A percentile compares a stretch with the other conserved stretches of the same genome.
Conservation (phyloP, 2,329 filamentous ascomycete species). For the Aspergillus luchuensis region DNA sequence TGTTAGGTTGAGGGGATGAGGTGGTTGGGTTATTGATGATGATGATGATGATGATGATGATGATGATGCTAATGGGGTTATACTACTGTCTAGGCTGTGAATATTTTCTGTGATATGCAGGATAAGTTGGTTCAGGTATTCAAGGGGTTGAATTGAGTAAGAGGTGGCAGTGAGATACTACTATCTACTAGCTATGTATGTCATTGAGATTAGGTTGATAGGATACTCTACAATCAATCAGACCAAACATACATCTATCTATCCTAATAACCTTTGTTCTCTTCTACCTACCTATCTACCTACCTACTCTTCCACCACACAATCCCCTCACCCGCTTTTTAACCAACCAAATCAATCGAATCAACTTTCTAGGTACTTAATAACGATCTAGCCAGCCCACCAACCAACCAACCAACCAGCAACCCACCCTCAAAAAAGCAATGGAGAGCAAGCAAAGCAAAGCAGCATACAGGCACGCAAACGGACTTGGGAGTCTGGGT, state of each 20-base stretch:
- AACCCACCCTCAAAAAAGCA: neutral
- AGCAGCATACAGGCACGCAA: neutral
- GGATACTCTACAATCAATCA: neutral
- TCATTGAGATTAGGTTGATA: too few species aligned
- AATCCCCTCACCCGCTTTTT: too few species aligned
- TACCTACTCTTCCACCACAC: neutral
- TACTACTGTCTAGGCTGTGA: slow-evolving; percentile 16
- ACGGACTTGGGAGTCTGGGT: neutral
- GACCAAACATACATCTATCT: neutral
- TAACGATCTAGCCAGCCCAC: neutral
- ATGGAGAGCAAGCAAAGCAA: neutral
- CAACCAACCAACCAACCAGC: neutral
- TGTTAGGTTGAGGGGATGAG: neutral
- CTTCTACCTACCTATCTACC: neutral
- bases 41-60: too few species aligned
- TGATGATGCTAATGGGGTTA: neutral
- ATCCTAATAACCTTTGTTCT: neutral
- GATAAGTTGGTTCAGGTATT: slow-evolving; percentile 15
- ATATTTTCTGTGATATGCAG: slow-evolving; percentile 25
- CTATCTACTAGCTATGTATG: too few species aligned
- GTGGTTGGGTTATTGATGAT: neutral
- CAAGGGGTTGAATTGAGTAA: neutral
- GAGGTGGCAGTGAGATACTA: neutral
- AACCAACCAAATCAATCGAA: too few species aligned
- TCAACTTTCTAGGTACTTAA: neutral